A percentile compares a stretch with the other conserved stretches of the same genome.
These are phyloP conservation scores for Hypoxylon rickii DNA, from an alignment of 495 filamentous ascomycete species.

Conservation along the genomic window DNA sequence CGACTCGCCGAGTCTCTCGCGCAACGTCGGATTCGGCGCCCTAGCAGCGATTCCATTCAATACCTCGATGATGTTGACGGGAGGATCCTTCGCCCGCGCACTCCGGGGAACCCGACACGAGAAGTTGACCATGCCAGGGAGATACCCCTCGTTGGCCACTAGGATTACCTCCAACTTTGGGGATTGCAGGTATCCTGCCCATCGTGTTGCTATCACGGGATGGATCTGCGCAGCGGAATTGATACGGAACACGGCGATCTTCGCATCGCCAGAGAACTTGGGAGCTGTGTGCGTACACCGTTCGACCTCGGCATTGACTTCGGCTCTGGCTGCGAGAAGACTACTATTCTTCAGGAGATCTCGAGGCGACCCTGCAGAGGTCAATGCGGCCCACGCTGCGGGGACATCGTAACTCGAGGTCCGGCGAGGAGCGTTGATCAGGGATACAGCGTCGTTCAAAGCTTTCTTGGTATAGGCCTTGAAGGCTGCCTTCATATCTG, in stretches of 20 bases:
- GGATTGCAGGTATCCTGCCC: constrained; percentile 57
- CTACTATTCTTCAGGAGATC: constrained; percentile 50
- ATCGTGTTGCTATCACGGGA: constrained; percentile 62
- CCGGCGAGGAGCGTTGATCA: constrained; percentile 62
- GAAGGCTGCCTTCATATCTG: constrained; percentile 59
- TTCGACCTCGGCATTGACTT: constrained; percentile 60
- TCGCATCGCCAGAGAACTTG: constrained; percentile 60
- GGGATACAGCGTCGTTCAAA: constrained; percentile 58
- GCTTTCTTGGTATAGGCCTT: constrained; percentile 61
- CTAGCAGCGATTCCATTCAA: constrained; percentile 50
- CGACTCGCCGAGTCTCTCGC: constrained; percentile 54
- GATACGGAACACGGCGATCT: constrained; percentile 61
- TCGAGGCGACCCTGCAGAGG: constrained; percentile 40
- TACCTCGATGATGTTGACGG: constrained; percentile 60
- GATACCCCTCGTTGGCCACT: constrained; percentile 63
- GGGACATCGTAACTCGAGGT: constrained; percentile 58
- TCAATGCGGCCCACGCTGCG: constrained; percentile 60
- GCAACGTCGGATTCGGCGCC: constrained; percentile 44
- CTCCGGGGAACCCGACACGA: constrained; percentile 59
- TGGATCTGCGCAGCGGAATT: constrained; percentile 59
- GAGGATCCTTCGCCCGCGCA: constrained; percentile 48
- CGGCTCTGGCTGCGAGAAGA: constrained; percentile 51
- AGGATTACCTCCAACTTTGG: constrained; percentile 59
- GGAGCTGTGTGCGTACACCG: constrained; percentile 59
- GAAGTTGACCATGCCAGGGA: constrained; percentile 60